A percentile compares a stretch with the other conserved stretches of the same genome.
These are phyloP conservation scores for Candida easanensis DNA, from an alignment of 805 yeast species.

Conservation along the genomic window DNA sequence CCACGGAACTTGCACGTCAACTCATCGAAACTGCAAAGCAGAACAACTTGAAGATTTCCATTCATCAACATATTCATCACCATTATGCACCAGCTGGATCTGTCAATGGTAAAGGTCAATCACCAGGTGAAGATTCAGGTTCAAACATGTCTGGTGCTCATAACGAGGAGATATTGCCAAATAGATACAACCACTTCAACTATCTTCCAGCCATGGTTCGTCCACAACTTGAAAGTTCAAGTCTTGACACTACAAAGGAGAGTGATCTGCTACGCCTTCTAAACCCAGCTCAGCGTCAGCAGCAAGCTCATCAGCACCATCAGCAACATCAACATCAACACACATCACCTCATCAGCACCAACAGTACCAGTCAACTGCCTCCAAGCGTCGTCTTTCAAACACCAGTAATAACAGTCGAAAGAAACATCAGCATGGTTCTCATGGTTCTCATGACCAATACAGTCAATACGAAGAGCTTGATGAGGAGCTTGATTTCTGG, in stretches of 20 bases:
- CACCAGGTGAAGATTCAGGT: slow-evolving; percentile 24
- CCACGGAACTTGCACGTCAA: slow-evolving; percentile 52
- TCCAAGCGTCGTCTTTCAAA: slow-evolving; percentile 20
- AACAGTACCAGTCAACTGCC: slow-evolving; percentile 5
- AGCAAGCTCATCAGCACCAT: slow-evolving; percentile 10
- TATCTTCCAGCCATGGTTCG: slow-evolving; percentile 72
- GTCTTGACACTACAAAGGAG: slow-evolving; percentile 33
- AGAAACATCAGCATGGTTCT: slow-evolving; percentile 13
- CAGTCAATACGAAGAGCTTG: slow-evolving; percentile 42
- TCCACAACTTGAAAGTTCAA: slow-evolving; percentile 65
- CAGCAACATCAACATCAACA: slow-evolving; percentile 3
- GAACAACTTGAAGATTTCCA: slow-evolving; percentile 56
- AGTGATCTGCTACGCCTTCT: slow-evolving; percentile 44
- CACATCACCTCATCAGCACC: background rate
- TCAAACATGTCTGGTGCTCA: slow-evolving; percentile 21
- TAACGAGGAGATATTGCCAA: slow-evolving; percentile 33
- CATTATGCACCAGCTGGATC: slow-evolving; percentile 46
- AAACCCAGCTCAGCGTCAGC: slow-evolving; percentile 31
- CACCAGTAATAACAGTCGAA: slow-evolving; percentile 20
- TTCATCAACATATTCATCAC: slow-evolving; percentile 86
- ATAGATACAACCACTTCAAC: slow-evolving; percentile 69
- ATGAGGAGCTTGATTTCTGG: slow-evolving; percentile 70
- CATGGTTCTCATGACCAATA: slow-evolving; percentile 14
- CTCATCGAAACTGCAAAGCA: slow-evolving; percentile 59
- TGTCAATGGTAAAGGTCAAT: slow-evolving; percentile 27